Conservation (phyloP, 1,284 basidiomycete genomes). For the Tetrapyrgos nigripes region DNA sequence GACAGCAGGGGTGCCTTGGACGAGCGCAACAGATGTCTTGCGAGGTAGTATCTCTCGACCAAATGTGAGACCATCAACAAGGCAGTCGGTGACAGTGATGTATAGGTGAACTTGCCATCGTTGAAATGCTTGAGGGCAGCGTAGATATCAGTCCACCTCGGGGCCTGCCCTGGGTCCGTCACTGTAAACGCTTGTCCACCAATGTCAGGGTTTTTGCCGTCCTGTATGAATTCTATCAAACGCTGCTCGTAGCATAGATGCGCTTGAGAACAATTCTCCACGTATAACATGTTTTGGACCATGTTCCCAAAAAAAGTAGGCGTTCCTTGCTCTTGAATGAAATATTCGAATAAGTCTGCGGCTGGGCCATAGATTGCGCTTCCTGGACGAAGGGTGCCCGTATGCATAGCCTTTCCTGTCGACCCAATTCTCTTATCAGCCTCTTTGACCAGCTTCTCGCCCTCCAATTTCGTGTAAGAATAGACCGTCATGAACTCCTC, state of each 20-base stretch:
- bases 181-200: slow-evolving; percentile 57
- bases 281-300: slow-evolving; percentile 53
- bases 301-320: slow-evolving; percentile 52
- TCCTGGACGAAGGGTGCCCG: slow-evolving; percentile 60
- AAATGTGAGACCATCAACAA: slow-evolving; percentile 53
- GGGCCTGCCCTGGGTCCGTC: slow-evolving; percentile 52
- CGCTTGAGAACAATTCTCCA: slow-evolving; percentile 60
- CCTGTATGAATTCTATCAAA: slow-evolving; percentile 29
- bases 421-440: slow-evolving; percentile 40
- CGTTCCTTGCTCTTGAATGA: slow-evolving; percentile 35
- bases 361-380: slow-evolving; percentile 10
- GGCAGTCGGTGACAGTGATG: slow-evolving; percentile 48
- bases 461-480: slow-evolving; percentile 52
- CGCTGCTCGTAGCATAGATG: slow-evolving; percentile 61
- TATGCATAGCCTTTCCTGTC: slow-evolving; percentile 39
- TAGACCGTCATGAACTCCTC: slow-evolving; percentile 61
- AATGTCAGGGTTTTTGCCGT: slow-evolving; percentile 41
- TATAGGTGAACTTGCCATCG: slow-evolving; percentile 43
- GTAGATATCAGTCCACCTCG: slow-evolving; percentile 52
- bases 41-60: slow-evolving; percentile 49
- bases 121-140: slow-evolving; percentile 38
- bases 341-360: slow-evolving; percentile 8
- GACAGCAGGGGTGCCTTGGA: slow-evolving; percentile 2
- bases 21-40: slow-evolving; percentile 34
- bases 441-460: slow-evolving; percentile 48